A percentile compares a stretch with the other conserved stretches of the same genome.
These are phyloP conservation scores for Babesia ovis DNA, from an alignment of 169 alveolate genomes.

Conservation along the genomic window DNA sequence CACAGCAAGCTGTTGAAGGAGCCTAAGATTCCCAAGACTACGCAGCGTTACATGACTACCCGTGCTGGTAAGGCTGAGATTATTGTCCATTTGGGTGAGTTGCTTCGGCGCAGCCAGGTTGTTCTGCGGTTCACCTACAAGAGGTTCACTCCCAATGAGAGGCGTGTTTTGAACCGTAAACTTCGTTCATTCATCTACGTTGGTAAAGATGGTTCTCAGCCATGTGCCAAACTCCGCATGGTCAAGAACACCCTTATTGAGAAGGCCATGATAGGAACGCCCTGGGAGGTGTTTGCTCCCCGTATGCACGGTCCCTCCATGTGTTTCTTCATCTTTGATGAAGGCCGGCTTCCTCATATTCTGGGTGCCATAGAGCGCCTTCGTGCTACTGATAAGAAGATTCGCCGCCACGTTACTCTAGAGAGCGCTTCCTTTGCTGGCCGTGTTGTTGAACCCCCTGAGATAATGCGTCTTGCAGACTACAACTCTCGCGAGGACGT, in stretches of 20 bases:
- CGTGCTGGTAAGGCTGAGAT: conserved; percentile 50
- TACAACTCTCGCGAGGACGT: conserved; percentile 22
- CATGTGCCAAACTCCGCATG: conserved; percentile 37
- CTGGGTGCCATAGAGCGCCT: conserved; percentile 31
- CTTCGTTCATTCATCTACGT: conserved; percentile 2
- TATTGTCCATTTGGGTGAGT: conserved; percentile 20
- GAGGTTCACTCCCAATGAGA: conserved; percentile 33
- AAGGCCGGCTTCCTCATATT: conserved; percentile 38
- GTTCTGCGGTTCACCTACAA: conserved; percentile 23
- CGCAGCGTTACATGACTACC: conserved; percentile 39
- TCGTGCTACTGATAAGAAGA: conserved; percentile 37
- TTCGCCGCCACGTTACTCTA: conserved; percentile 39
- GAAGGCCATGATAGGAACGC: conserved; percentile 46
- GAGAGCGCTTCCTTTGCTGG: conserved; percentile 35
- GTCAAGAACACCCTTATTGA: conserved; percentile 56
- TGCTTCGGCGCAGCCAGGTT: conserved; percentile 14
- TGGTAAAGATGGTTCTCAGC: conserved; percentile 41
- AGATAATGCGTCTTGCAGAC: conserved; percentile 9
- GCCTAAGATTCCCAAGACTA: conserved; percentile 23
- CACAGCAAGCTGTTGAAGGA: conserved; percentile 13
- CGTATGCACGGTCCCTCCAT: conserved; percentile 41
- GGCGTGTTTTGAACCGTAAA: conserved; percentile 15
- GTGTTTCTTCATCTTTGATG: conserved; percentile 55
- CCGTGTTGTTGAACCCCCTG: conserved; percentile 20
- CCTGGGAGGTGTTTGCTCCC: conserved; percentile 42